Evolutionary conservation across 805 yeast genomes (phyloP).

Genomic region (Hanseniaspora hatyaiensis): DNA sequence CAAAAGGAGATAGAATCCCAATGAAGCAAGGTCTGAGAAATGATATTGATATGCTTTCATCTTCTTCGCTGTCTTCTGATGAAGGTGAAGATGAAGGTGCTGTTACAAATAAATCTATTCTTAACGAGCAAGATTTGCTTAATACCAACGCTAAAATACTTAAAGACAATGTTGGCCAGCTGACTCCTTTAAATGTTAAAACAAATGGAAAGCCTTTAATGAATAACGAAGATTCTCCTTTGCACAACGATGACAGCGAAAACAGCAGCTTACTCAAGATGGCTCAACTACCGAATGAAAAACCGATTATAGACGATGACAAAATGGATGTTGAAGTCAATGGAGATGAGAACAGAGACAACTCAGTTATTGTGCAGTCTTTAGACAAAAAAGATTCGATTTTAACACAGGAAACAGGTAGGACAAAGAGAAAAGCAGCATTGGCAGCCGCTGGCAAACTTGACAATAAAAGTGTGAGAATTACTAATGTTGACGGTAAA

Average conservation of each 20-base stretch:
- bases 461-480: conserved; percentile 23
- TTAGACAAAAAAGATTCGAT: conserved; percentile 17
- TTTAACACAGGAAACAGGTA: neutral
- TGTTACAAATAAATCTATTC: neutral
- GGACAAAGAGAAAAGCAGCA: conserved; percentile 15
- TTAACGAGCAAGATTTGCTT: too few relatives aligned
- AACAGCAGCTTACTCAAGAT: conserved; percentile 19
- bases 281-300: conserved; percentile 26
- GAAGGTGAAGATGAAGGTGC: conserved; percentile 20
- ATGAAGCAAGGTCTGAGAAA: conserved; percentile 26
- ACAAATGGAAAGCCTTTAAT: too few relatives aligned
- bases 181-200: conserved; percentile 28
- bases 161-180: too few relatives aligned
- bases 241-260: conserved; percentile 18
- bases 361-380: conserved; percentile 11
- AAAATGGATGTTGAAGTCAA: conserved; percentile 18
- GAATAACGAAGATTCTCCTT: conserved; percentile 19
- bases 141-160: too few relatives aligned
- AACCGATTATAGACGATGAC: conserved; percentile 16
- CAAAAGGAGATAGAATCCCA: conserved; percentile 28
- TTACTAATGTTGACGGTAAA: conserved; percentile 17
- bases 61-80: conserved; percentile 18
- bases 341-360: conserved; percentile 17
- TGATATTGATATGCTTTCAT: conserved; percentile 18
- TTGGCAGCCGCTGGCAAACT: conserved; percentile 20